Evolutionary conservation across 2,329 filamentous ascomycete genomes (phyloP).

Genomic region (Clarireedia sp.): DNA sequence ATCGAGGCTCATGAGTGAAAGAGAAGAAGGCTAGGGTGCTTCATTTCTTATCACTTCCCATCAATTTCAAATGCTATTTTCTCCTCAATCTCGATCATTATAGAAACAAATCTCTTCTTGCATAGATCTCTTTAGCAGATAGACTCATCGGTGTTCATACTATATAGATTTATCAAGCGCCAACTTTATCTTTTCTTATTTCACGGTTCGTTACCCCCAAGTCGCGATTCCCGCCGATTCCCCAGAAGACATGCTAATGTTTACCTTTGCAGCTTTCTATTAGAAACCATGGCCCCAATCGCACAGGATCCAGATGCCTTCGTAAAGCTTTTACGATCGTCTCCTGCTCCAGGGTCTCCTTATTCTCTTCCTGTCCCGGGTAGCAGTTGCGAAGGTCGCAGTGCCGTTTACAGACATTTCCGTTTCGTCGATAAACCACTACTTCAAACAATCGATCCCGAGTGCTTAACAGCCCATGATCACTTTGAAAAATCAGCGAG

Average conservation of each 20-base stretch:
- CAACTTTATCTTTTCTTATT: not conserved
- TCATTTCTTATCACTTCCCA: not conserved
- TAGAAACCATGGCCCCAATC: constrained; percentile 19
- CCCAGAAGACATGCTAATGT: not conserved
- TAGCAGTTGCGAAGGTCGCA: constrained; percentile 64
- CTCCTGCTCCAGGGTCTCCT: constrained; percentile 37
- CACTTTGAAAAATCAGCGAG: constrained; percentile 64
- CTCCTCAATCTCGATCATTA: not conserved
- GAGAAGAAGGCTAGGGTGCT: not conserved
- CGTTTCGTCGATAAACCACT: constrained; percentile 63
- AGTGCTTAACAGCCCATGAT: constrained; percentile 67
- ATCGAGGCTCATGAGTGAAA: not conserved
- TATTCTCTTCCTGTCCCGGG: constrained; percentile 74
- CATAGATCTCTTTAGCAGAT: not conserved
- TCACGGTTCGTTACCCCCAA: not conserved
- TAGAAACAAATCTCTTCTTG: not conserved
- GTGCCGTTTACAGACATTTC: constrained; percentile 76
- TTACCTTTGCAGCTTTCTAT: not conserved
- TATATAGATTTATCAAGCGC: not conserved
- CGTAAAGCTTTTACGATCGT: constrained; percentile 16
- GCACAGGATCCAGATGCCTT: constrained; percentile 21
- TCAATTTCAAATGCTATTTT: not conserved
- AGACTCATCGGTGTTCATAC: not conserved
- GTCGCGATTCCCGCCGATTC: not conserved
- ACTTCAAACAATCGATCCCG: constrained; percentile 63